Percentiles rank a stretch among this genome's conserved stretches.
phyloP scores from a whole-genome alignment of 75 land plant genomes.

The Picea sitchensis region DNA sequence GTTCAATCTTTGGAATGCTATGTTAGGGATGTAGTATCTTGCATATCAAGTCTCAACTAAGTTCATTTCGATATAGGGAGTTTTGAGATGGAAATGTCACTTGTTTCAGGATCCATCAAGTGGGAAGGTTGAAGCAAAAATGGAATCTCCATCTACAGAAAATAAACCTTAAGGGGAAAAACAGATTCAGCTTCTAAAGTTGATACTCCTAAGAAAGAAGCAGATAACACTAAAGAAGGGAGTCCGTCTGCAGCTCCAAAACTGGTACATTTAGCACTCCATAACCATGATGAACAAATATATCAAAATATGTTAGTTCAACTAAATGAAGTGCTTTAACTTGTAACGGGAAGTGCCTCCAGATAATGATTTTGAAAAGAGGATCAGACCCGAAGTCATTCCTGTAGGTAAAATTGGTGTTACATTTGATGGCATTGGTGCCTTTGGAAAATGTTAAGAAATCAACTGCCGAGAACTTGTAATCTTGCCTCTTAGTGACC shows the following conservation, averaged over 20 bases:
- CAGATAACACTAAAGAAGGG: slow-evolving; percentile 22
- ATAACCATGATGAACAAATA: background rate
- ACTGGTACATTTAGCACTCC: slow-evolving; percentile 2
- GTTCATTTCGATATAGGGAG: too few relatives aligned
- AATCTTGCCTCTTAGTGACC: slow-evolving; percentile 84
- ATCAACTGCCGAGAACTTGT: slow-evolving; percentile 83
- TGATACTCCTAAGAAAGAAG: slow-evolving; percentile 7
- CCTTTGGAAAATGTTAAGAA: slow-evolving; percentile 82
- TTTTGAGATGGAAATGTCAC: background rate
- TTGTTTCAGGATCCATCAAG: slow-evolving; percentile 21
- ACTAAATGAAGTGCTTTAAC: background rate
- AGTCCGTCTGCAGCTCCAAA: slow-evolving; percentile 28
- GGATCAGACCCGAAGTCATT: slow-evolving; percentile 89
- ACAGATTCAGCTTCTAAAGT: slow-evolving; percentile 22
- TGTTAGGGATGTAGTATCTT: background rate
- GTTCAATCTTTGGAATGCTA: background rate
- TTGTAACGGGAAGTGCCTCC: slow-evolving; percentile 58
- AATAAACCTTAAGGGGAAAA: slow-evolving; percentile 35
- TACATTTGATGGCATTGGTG: slow-evolving; percentile 80
- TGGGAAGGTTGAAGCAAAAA: slow-evolving; percentile 33
- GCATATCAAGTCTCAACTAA: too few relatives aligned
- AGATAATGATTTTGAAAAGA: slow-evolving; percentile 94
- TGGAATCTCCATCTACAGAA: slow-evolving; percentile 27
- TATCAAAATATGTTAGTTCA: background rate
- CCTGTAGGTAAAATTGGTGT: slow-evolving; percentile 80